Percentiles rank a stretch among this genome's conserved stretches.
Evolutionary conservation across 73 alveolate species (phyloP).

Genomic region (Paramecium octaurelia): DNA sequence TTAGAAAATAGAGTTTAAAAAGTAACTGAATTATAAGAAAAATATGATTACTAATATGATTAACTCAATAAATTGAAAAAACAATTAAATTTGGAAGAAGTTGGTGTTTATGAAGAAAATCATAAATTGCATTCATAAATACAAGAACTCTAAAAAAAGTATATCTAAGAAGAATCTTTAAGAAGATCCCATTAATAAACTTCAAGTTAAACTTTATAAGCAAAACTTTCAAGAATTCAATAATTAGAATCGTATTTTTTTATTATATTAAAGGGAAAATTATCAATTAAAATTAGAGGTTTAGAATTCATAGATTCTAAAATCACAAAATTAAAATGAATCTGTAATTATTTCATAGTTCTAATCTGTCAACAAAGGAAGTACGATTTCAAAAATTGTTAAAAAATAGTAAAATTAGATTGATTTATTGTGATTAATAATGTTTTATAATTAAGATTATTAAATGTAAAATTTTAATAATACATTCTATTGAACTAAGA

Average conservation of each 20-base stretch:
- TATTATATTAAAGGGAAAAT: not conserved
- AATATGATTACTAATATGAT: not conserved
- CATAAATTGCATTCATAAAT: not conserved
- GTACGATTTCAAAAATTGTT: not conserved
- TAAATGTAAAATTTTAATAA: no score
- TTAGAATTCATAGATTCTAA: not conserved
- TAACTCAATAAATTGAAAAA: not conserved
- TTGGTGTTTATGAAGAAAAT: slow-evolving; percentile 19
- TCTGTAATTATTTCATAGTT: not conserved
- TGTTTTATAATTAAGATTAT: not conserved
- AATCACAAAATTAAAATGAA: not conserved
- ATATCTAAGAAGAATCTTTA: not conserved
- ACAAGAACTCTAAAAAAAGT: not conserved
- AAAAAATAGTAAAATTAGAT: not conserved
- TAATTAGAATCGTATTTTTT: slow-evolving; percentile 29
- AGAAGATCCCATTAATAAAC: not conserved
- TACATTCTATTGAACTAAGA: not conserved
- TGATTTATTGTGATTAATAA: not conserved
- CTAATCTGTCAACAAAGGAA: not conserved
- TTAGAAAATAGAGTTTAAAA: slow-evolving; percentile 3
- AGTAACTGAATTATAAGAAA: slow-evolving; percentile 2
- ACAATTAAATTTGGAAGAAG: not conserved
- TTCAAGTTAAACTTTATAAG: not conserved
- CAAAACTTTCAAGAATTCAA: slow-evolving; percentile 8
- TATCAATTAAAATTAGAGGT: not conserved